Evolutionary conservation across 1,284 basidiomycete species (phyloP).

Genomic region (Rhodotorula sp.): DNA sequence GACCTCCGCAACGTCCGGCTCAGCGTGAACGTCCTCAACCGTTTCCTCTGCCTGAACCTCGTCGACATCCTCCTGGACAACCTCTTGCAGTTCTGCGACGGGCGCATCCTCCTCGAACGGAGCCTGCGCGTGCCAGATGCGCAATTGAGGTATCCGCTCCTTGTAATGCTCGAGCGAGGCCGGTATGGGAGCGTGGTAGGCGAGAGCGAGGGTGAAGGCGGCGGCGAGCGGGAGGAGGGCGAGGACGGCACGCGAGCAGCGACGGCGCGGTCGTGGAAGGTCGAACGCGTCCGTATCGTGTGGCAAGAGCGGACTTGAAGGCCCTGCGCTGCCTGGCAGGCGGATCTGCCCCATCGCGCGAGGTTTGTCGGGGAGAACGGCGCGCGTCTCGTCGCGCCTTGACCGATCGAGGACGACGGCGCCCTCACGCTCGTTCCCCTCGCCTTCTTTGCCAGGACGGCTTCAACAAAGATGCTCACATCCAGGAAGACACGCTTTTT

Average conservation of each 20-base stretch:
- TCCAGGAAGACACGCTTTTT: too few relatives aligned
- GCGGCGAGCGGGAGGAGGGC: neutral
- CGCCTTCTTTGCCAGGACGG: too few relatives aligned
- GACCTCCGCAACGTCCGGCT: neutral
- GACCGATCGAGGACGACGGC: too few relatives aligned
- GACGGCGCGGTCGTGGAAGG: neutral
- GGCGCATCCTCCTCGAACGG: neutral
- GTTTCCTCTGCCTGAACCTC: neutral
- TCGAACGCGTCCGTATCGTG: neutral
- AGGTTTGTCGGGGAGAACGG: too few relatives aligned
- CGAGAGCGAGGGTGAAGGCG: neutral
- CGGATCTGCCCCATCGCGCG: neutral
- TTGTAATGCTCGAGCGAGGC: neutral
- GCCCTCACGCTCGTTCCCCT: too few relatives aligned
- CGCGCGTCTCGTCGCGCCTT: too few relatives aligned
- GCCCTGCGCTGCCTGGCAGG: neutral
- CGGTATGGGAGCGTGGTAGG: neutral
- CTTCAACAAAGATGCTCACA: too few relatives aligned
- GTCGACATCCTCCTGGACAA: neutral
- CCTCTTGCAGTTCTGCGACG: neutral
- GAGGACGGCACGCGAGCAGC: neutral
- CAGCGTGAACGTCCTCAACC: neutral
- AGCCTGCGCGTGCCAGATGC: neutral
- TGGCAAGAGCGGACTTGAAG: neutral
- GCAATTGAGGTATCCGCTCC: neutral